Base-by-base conservation (phyloP, 2,329 filamentous ascomycete species). In the Scopulariopsis brevicaulis region DNA sequence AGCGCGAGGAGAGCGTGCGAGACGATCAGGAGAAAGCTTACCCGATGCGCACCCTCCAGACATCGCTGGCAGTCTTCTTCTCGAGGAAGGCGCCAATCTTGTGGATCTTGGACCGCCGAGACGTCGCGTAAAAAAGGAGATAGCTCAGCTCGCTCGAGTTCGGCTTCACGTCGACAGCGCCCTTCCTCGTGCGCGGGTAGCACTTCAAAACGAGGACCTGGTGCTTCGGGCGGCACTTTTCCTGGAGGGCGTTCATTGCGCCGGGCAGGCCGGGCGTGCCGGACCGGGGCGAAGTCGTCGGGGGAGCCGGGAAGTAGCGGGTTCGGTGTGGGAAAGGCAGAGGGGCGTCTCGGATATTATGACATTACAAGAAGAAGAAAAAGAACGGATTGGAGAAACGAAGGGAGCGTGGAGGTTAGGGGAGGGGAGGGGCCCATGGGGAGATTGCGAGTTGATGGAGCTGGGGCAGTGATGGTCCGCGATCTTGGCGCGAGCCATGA, bases 131-230 rank as follows among this genome's bases (percentile, higher is more conserved):
- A 80, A 96, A 97, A 58, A 97, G 84, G 63, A 99, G 83, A 70
- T 97, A 97, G 73, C 90, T 96, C 62, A 99, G 83, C 77, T 99
- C 94, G 74, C 90, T 96, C 64, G 90, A 90, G 73, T 97, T 97
- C 52, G 94, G 92, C 74, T 93, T 95, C 68, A 96, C 90, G 67
- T 96, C 90, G 69, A 92, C 87, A 62, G 89, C 86, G 56, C 90
- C 90, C 75, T 96, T 97, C 63, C 89, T 89, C 63, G 89, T 92
- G 65, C 88, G 87, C 48, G 94, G 94, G 72, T 96, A 99, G 78
- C 93, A 97, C 76, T 96, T 96, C 63, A 96, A 82, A 64, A 96
- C 87, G 61, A 97, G 79, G 65, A 96, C 89, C 80, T 97, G 93
- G 75, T 99, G 94, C 78, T 96, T 97, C 32, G 94, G 93, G 60